Conservation (phyloP, 2,329 filamentous ascomycete genomes). For the Harringtonia aguacate region DNA sequence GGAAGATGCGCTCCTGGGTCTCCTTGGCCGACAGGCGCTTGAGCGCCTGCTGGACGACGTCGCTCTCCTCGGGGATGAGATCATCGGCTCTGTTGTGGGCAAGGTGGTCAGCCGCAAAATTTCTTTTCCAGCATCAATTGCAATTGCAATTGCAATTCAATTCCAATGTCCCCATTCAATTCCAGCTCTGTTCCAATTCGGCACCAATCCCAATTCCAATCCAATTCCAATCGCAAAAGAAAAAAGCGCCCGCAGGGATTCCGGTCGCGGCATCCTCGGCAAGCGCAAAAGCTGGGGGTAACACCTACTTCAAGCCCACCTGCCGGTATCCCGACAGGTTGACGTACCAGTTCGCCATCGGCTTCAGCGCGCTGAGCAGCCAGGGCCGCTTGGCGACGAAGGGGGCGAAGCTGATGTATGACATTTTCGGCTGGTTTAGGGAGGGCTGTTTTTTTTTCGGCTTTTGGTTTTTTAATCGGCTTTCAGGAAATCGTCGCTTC, state of each 20-base stretch:
- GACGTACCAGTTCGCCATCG: constrained; percentile 79
- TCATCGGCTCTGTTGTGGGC: constrained; percentile 69
- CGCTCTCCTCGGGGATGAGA: constrained; percentile 86
- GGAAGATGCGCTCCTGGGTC: constrained; percentile 94
- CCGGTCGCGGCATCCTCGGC: no score
- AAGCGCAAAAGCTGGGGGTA: no score
- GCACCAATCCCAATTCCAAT: no score
- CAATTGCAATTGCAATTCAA: no score
- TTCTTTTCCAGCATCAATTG: no score
- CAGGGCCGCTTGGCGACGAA: constrained; percentile 78
- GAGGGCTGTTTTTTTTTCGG: no score
- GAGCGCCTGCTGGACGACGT: constrained; percentile 75
- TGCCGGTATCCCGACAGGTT: constrained; percentile 53
- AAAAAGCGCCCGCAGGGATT: no score
- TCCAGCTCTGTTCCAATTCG: no score
- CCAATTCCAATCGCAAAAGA: no score
- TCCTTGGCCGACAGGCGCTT: constrained; percentile 85
- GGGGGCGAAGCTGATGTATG: constrained; percentile 60
- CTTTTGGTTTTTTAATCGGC: no score
- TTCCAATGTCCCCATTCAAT: no score
- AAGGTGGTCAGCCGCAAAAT: no score
- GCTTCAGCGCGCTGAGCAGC: constrained; percentile 69
- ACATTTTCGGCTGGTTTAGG: constrained; percentile 31
- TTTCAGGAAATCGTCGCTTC: neutral
- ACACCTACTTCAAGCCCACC: constrained; percentile 14